These are phyloP conservation scores for Geum urbanum DNA, from an alignment of 306 rosid genomes.

Conservation along the genomic window DNA sequence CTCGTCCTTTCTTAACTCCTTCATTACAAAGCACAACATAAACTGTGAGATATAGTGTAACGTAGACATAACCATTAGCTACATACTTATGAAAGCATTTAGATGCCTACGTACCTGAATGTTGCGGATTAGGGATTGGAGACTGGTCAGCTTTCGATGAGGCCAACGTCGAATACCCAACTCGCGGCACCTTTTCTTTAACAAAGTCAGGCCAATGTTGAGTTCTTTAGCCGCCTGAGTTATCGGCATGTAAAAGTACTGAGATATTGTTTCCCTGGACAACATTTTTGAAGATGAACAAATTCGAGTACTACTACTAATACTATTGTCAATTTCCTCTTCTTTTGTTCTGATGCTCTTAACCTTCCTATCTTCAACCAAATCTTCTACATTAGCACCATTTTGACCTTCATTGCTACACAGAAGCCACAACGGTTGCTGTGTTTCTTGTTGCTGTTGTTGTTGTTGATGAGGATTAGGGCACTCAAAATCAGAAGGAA, in stretches of 20 bases:
- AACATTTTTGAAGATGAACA: slow-evolving; percentile 29
- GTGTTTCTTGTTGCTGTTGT: background rate
- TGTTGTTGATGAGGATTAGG: slow-evolving; percentile 2
- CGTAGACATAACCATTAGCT: background rate
- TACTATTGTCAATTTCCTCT: slow-evolving; percentile 21
- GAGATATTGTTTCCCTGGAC: slow-evolving; percentile 42
- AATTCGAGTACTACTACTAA: no score
- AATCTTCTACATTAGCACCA: background rate
- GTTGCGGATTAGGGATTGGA: slow-evolving; percentile 66
- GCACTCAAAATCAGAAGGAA: slow-evolving; percentile 24
- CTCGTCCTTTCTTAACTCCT: slow-evolving; percentile 51
- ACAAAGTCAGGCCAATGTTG: slow-evolving; percentile 65
- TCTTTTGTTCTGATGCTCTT: background rate
- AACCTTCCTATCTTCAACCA: slow-evolving; percentile 2
- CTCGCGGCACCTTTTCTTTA: slow-evolving; percentile 82
- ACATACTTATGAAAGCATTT: slow-evolving; percentile 30
- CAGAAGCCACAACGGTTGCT: background rate
- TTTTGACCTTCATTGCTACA: slow-evolving; percentile 17
- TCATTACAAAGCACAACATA: background rate
- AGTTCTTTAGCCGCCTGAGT: slow-evolving; percentile 73
- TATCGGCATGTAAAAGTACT: slow-evolving; percentile 79
- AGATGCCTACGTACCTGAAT: slow-evolving; percentile 38
- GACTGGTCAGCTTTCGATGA: slow-evolving; percentile 76
- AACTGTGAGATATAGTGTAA: background rate
- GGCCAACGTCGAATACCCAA: slow-evolving; percentile 91